Percentiles rank a stretch among this genome's conserved stretches.
phyloP scores from a whole-genome alignment of 805 yeast genomes.

The Candida coleopterorum region DNA sequence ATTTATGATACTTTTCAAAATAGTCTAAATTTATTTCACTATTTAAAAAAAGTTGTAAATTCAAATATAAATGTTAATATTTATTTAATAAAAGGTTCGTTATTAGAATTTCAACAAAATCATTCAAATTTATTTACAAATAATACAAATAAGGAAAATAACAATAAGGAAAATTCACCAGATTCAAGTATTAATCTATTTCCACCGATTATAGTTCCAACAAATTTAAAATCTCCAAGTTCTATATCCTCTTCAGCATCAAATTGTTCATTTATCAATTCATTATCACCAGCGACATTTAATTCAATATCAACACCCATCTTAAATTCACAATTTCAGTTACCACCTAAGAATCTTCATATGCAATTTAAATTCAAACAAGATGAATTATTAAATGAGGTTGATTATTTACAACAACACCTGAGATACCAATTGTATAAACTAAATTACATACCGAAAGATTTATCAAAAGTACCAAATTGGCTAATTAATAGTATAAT shows the following conservation, averaged over 20 bases:
- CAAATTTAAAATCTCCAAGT: conserved; percentile 12
- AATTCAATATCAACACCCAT: conserved; percentile 25
- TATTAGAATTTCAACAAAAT: conserved; percentile 4
- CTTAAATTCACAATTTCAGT: conserved; percentile 46
- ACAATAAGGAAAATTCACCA: background rate
- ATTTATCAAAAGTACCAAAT: conserved; percentile 20
- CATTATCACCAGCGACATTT: conserved; percentile 7
- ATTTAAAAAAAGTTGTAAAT: conserved; percentile 44
- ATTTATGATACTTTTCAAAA: conserved; percentile 46
- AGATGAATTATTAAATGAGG: background rate
- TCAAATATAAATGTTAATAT: background rate
- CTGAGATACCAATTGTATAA: conserved; percentile 9
- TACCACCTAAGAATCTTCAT: conserved; percentile 15
- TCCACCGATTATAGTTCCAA: conserved; percentile 9
- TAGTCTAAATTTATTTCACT: conserved; percentile 39
- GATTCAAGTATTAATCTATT: conserved; percentile 1
- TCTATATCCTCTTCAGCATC: conserved; percentile 8
- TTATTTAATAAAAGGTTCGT: background rate
- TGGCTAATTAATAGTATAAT: conserved; percentile 20
- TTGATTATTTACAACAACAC: conserved; percentile 1
- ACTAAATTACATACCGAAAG: conserved; percentile 12
- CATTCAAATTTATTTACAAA: conserved; percentile 20
- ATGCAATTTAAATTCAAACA: conserved; percentile 1
- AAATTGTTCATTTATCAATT: background rate
- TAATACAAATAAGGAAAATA: no score